A percentile compares a stretch with the other conserved stretches of the same genome.
Conservation (phyloP, 2,329 filamentous ascomycete species). For the Phaeosphaeria sp. region DNA sequence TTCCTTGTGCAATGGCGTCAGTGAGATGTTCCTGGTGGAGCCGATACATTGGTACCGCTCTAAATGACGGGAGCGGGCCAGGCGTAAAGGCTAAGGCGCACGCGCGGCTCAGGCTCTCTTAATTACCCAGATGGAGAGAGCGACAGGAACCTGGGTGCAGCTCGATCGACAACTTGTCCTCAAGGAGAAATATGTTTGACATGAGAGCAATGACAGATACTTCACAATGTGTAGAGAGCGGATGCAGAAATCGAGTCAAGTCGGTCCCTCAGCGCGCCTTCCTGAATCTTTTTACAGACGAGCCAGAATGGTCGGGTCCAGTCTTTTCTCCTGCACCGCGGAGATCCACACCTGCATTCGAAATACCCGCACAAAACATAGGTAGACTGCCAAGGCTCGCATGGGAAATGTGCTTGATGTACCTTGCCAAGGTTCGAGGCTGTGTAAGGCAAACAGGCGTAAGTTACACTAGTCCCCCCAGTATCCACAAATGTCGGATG, state of each 20-base stretch:
- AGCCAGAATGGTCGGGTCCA: no score
- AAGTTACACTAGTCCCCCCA: background rate
- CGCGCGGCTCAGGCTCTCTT: constrained; percentile 3
- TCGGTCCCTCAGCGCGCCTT: background rate
- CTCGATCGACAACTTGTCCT: no score
- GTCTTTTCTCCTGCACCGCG: background rate
- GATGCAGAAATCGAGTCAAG: background rate
- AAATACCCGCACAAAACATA: background rate
- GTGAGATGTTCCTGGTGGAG: constrained; percentile 1
- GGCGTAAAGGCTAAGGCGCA: background rate
- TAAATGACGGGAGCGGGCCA: constrained; percentile 1
- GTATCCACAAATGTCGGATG: background rate
- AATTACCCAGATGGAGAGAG: no score
- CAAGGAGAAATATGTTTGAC: no score
- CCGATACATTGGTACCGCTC: constrained; percentile 3
- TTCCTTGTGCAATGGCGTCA: background rate
- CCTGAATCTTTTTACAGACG: no score
- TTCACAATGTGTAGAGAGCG: no score
- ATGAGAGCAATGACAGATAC: no score
- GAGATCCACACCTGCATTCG: background rate
- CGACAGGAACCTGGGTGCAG: no score
- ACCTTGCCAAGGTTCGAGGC: background rate
- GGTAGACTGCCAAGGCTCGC: background rate
- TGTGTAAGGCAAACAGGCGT: background rate
- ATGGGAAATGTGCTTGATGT: background rate